phyloP scores from a whole-genome alignment of 495 filamentous ascomycete species.

The Annulohypoxylon stygium region DNA sequence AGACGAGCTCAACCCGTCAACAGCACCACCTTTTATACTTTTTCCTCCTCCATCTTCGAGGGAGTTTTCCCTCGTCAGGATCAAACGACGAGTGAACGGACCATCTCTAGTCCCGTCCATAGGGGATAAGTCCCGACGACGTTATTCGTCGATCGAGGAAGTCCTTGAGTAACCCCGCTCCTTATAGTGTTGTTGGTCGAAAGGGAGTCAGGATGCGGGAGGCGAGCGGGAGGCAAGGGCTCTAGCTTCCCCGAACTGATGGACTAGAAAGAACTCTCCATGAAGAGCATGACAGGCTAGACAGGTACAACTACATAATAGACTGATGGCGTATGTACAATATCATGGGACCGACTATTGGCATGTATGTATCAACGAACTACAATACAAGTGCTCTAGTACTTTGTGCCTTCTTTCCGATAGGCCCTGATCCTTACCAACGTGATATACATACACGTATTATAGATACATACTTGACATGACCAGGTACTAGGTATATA shows the following conservation, averaged over 20 bases:
- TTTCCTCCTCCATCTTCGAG: constrained; percentile 27
- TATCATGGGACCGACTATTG: constrained; percentile 33
- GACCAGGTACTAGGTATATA: constrained; percentile 8
- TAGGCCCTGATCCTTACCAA: constrained; percentile 35
- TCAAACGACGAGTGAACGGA: constrained; percentile 54
- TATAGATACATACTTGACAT: constrained; percentile 11
- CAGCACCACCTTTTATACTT: constrained; percentile 48
- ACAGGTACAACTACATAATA: constrained; percentile 22
- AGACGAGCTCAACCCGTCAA: constrained; percentile 47
- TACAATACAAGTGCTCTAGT: constrained; percentile 32
- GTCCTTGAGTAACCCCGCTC: constrained; percentile 59
- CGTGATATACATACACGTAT: constrained; percentile 16
- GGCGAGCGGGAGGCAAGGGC: constrained; percentile 47
- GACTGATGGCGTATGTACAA: constrained; percentile 22
- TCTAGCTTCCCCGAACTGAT: constrained; percentile 26
- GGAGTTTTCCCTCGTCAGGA: constrained; percentile 33
- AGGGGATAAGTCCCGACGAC: constrained; percentile 64
- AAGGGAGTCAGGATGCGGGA: constrained; percentile 53
- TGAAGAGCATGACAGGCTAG: constrained; percentile 5
- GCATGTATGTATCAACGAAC: constrained; percentile 20
- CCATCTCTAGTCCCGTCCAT: constrained; percentile 45
- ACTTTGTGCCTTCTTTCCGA: constrained; percentile 29
- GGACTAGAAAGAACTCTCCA: constrained; percentile 9
- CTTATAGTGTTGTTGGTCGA: constrained; percentile 49
- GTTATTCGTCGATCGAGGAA: constrained; percentile 60